phyloP scores from a whole-genome alignment of 495 filamentous ascomycete species.

The Daldinia concentrica region DNA sequence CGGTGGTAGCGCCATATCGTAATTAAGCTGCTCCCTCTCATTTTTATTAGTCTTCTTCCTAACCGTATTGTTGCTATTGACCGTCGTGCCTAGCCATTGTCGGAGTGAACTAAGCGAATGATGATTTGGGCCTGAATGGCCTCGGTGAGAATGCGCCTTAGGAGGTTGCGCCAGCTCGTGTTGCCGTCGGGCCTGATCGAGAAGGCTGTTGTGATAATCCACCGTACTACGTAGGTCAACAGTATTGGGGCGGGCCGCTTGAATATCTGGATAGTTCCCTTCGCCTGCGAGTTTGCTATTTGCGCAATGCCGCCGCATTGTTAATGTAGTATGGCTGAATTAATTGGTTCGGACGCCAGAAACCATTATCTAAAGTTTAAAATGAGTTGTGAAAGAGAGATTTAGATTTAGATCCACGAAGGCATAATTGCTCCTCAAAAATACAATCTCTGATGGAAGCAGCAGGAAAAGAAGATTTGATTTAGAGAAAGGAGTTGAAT shows the following conservation, averaged over 20 bases:
- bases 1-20: conserved; percentile 25
- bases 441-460: conserved; percentile 4
- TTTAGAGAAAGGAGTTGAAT: conserved; percentile 5
- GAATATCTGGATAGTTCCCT: conserved; percentile 43
- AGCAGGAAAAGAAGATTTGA: neutral
- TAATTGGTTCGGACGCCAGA: conserved; percentile 26
- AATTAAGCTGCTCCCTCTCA: conserved; percentile 27
- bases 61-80: conserved; percentile 5
- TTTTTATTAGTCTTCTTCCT: conserved; percentile 32
- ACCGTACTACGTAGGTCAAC: conserved; percentile 31
- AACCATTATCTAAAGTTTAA: conserved; percentile 22
- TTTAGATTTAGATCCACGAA: conserved; percentile 16
- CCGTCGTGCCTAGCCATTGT: conserved; percentile 34
- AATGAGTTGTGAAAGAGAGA: neutral
- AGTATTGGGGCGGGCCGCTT: conserved; percentile 20
- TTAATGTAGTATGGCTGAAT: conserved; percentile 13
- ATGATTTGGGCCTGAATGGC: conserved; percentile 24
- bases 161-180: conserved; percentile 17
- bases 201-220: conserved; percentile 42
- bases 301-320: conserved; percentile 32
- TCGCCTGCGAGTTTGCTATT: conserved; percentile 28
- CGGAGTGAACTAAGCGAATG: conserved; percentile 32
- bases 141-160: conserved; percentile 19
- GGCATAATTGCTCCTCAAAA: conserved; percentile 28
- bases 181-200: conserved; percentile 38